Base-by-base conservation (phyloP, 208 protist species). In the Trypanosoma congolense region DNA sequence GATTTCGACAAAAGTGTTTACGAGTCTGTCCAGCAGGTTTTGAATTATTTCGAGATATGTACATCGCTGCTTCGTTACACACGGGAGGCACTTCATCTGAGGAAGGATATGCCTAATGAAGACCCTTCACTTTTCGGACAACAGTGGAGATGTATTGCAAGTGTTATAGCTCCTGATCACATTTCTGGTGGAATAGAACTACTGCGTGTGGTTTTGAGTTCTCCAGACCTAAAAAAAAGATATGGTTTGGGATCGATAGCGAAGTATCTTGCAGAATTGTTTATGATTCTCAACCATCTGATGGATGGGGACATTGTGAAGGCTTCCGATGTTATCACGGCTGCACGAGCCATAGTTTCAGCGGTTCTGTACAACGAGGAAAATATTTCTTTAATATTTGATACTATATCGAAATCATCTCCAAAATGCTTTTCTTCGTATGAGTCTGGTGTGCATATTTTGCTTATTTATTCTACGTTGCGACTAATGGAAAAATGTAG, bases 401-500 rank as follows among this genome's bases (percentile, higher is more conserved):
- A 86, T 31, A 30, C 87, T 2, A 56, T 91, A 24, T 54, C 52
- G 8, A 74, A 70, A 25, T 79, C 74, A 46, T 73, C 79, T 3
- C 58, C 49, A 5, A 67, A 73, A 19, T 60, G 50, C 9, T 46
- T 87, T 22, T 41, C 75, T 8, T 56, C 82, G 19, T 26, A 21
- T 24, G 75, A 77, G 22, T 56, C 76, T 40, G 68, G 87, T 30
- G 60, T 73, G 16, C 57, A 81, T 28, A 78, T 76, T 16, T 59
- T 90, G 21, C 77, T 93, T 42, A 76, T 77, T 4, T 84, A 73
- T 40, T 75, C 83, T n/a, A 76, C 89, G 3, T 81, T 93, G 59
- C 74, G 80, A 43, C 63, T 93, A 29, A 87, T 93, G 73, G 87
- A 93, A 35, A 80, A 82, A 49, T 93, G 83, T 65, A 90, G 83